Conservation (phyloP, 202 grass and related monocot genomes). For the Setaria italica region DNA sequence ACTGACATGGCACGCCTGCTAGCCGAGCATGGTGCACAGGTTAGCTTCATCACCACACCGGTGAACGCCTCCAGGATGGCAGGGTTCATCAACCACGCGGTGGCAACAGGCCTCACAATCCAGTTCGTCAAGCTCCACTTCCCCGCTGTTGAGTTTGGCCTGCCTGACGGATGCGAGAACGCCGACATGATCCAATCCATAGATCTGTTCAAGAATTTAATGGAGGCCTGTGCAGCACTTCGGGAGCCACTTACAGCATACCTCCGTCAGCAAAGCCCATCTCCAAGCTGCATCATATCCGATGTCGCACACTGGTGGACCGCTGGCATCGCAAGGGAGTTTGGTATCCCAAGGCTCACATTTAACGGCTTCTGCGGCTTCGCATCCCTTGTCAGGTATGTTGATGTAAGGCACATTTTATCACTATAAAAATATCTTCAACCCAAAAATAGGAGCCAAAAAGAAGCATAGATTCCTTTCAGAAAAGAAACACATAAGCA, state of each 20-base stretch:
- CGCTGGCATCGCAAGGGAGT: constrained; percentile 51
- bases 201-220: constrained; percentile 45
- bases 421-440: background rate
- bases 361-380: constrained; percentile 59
- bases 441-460: background rate
- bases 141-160: constrained; percentile 52
- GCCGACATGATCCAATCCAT: constrained; percentile 41
- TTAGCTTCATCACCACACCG: constrained; percentile 70
- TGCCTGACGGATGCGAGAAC: constrained; percentile 69
- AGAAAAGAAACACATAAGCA: constrained; percentile 1
- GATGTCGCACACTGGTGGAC: constrained; percentile 61
- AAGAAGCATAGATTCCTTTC: background rate
- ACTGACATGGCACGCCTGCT: constrained; percentile 59
- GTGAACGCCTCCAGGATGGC: constrained; percentile 53
- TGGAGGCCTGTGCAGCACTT: constrained; percentile 50
- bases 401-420: constrained; percentile 15
- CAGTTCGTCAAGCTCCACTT: constrained; percentile 51
- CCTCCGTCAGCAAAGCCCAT: constrained; percentile 38
- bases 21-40: constrained; percentile 54
- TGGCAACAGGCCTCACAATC: constrained; percentile 16
- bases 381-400: constrained; percentile 50
- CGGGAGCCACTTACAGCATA: constrained; percentile 35
- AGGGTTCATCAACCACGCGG: constrained; percentile 9
- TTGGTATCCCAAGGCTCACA: constrained; percentile 58
- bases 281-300: constrained; percentile 65